phyloP scores from a whole-genome alignment of 345 rosid genomes.

The Heritiera fomes region DNA sequence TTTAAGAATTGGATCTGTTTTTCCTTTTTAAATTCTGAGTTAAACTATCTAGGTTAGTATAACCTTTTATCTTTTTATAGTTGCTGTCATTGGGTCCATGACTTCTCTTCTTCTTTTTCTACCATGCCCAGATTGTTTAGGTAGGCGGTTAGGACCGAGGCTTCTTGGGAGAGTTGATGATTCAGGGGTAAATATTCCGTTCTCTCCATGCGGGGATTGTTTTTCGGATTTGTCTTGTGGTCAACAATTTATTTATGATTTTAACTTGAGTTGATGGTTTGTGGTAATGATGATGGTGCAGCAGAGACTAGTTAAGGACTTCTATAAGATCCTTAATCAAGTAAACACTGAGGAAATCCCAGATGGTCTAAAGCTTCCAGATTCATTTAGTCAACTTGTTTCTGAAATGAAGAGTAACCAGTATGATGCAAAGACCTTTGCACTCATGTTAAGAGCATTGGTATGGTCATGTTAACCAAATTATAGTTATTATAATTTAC shows the following conservation, averaged over 20 bases:
- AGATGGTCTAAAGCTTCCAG: conserved; percentile 78
- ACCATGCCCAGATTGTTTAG: conserved; percentile 84
- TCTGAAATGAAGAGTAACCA: conserved; percentile 81
- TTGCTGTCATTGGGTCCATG: conserved; percentile 21
- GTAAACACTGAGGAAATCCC: conserved; percentile 82
- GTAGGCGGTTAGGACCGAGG: conserved; percentile 96
- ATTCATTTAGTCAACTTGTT: conserved; percentile 82
- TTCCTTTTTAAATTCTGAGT: background rate
- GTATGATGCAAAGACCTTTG: conserved; percentile 88
- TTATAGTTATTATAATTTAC: background rate
- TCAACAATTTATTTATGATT: conserved; percentile 17
- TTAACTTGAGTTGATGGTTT: conserved; percentile 30
- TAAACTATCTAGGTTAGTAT: background rate
- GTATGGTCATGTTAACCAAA: conserved; percentile 40
- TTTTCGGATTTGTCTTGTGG: background rate
- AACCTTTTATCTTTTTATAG: conserved; percentile 5
- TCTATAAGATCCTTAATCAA: conserved; percentile 80
- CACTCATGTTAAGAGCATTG: conserved; percentile 81
- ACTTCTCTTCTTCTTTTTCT: conserved; percentile 24
- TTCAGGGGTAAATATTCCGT: conserved; percentile 66
- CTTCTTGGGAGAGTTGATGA: conserved; percentile 88
- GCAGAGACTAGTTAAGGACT: conserved; percentile 89
- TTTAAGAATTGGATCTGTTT: background rate
- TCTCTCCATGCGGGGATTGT: background rate
- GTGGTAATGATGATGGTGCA: conserved; percentile 34